Evolutionary conservation across 1,284 basidiomycete genomes (phyloP).

Genomic region (Puccinia hordei): DNA sequence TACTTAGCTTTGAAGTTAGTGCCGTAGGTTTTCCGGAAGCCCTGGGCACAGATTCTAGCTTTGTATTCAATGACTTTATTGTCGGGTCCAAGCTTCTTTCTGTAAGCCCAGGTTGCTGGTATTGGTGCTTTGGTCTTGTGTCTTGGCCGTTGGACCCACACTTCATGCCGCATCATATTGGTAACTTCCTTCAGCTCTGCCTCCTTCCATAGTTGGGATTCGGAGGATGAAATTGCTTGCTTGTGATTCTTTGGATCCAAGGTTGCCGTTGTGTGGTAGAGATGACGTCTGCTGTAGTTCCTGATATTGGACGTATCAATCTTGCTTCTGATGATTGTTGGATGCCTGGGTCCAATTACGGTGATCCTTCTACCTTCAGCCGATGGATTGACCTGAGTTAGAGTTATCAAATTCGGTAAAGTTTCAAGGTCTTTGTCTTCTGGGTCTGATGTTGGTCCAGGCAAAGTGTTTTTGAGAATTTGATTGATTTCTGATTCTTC

Average conservation of each 20-base stretch:
- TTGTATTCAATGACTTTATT: slow-evolving; percentile 3
- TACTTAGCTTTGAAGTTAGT: not conserved
- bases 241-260: not conserved
- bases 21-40: not conserved
- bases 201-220: not conserved
- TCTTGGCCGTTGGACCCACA: not conserved
- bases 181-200: not conserved
- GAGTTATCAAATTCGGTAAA: too few species aligned
- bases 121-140: not conserved
- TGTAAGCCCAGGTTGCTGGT: not conserved
- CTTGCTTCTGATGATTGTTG: too few species aligned
- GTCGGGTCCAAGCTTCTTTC: not conserved
- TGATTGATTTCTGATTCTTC: too few species aligned
- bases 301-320: too few species aligned
- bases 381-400: too few species aligned
- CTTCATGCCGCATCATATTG: not conserved
- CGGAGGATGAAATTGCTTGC: not conserved
- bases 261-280: too few species aligned
- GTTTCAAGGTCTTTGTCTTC: too few species aligned
- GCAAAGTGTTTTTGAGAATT: too few species aligned
- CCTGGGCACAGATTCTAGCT: not conserved
- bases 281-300: too few species aligned
- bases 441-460: too few species aligned
- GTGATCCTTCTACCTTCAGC: too few species aligned
- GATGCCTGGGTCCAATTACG: too few species aligned